Percentiles rank a stretch among this genome's conserved stretches.
Conservation (phyloP, 176 grass and related monocot genomes). For the Musa itinerans region DNA sequence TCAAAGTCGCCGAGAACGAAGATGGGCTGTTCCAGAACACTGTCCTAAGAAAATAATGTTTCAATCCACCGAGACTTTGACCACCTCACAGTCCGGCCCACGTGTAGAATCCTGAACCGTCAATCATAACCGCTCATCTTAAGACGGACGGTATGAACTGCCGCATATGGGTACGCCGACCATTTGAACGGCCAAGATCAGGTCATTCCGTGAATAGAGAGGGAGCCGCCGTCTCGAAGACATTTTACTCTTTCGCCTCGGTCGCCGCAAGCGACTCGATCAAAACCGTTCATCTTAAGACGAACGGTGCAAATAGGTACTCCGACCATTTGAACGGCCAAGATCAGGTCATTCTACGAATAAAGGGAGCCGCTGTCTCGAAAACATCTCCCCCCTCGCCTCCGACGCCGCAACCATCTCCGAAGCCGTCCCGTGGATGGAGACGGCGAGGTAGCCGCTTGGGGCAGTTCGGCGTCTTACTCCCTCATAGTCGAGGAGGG, state of each 20-base stretch:
- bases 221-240: neutral
- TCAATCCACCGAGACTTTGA: no score
- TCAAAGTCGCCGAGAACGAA: no score
- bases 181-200: neutral
- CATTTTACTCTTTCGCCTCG: neutral
- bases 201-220: neutral
- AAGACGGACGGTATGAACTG: no score
- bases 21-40: no score
- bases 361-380: neutral
- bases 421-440: neutral
- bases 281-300: no score
- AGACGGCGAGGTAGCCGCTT: neutral
- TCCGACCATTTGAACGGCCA: neutral
- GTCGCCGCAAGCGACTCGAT: slow-evolving; percentile 10
- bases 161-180: neutral
- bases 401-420: slow-evolving; percentile 15
- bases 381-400: no score
- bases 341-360: neutral
- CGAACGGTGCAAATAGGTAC: neutral
- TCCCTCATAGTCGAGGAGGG: neutral
- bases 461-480: neutral
- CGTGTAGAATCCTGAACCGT: no score
- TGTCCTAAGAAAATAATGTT: no score
- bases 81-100: no score
- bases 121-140: no score